Evolutionary conservation across 768 basidiomycete species (phyloP), one percentile per base, ranked within the genome.

Genomic region (Mycena galericulata): DNA sequence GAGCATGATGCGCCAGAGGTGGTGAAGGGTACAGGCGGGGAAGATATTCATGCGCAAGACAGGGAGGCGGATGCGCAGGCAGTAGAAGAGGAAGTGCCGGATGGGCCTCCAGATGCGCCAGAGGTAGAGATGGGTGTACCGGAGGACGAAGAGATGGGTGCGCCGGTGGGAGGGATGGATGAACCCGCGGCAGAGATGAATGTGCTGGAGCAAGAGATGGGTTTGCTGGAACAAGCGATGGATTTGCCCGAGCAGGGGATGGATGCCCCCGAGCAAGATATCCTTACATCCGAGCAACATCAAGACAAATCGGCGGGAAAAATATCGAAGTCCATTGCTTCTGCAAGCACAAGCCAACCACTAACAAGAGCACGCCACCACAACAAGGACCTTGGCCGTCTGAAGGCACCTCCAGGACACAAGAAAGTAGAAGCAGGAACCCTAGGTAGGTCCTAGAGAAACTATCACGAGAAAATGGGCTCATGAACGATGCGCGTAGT

Each of bases 371-470:
- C 45, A 12, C 41, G 29, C 49, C 49, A 32, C 4, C 27, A 57
- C 26, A 34, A 10, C 26, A 58, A 29, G 34, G 53, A 68, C 26
- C 67, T 68, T n/a, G 70, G 67, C 8, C 47, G 41, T 22, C 17
- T 72, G 18, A 40, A 41, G 26, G 34, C 57, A 22, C 54, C 30
- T 43, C 63, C 30, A 65, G 69, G 61, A 26, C 57, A 64, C 24
- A 61, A 69, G 38, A 14, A 47, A 34, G 29, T 75, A 11, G 74
- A 75, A 63, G 72, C 72, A 8, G 91, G 92, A 18, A 93, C 90
- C 7, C 84, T 93, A 27, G 92, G 92, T 94, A 71, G 41, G 84
- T 80, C 66, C 47, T 32, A 40, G 38, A 49, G 57, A n/a, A n/a
- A 26, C 41, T 40, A n/a, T 1, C 62, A 12, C 26, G 20, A 22